Conservation (phyloP, 176 grass and related monocot genomes). For the Elaeis guineensis region DNA sequence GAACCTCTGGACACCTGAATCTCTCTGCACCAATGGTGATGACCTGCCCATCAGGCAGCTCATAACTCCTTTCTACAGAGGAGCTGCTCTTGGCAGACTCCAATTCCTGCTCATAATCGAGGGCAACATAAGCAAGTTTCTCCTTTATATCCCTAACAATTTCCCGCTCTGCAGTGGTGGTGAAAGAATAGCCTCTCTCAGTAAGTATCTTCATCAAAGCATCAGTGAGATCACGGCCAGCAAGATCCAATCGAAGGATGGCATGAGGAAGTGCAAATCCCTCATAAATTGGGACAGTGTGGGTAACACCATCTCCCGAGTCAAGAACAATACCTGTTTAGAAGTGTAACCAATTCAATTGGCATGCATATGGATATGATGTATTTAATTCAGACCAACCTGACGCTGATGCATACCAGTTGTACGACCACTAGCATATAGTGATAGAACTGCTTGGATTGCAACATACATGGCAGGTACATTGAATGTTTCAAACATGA, state of each 20-base stretch:
- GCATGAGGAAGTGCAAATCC: constrained; percentile 73
- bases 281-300: constrained; percentile 87
- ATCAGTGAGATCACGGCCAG: constrained; percentile 78
- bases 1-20: constrained; percentile 83
- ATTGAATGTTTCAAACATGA: constrained; percentile 89
- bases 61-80: constrained; percentile 67
- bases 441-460: constrained; percentile 83
- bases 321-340: constrained; percentile 72
- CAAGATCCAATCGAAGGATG: constrained; percentile 71
- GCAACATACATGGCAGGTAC: constrained; percentile 73
- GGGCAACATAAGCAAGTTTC: constrained; percentile 73
- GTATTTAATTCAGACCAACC: not conserved
- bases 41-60: constrained; percentile 78
- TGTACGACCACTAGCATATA: constrained; percentile 73
- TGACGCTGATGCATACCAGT: constrained; percentile 34
- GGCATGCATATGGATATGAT: not conserved
- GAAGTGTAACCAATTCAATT: too few species aligned
- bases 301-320: constrained; percentile 81
- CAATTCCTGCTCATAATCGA: constrained; percentile 73
- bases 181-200: constrained; percentile 84
- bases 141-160: constrained; percentile 92
- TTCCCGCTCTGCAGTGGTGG: constrained; percentile 76
- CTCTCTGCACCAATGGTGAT: constrained; percentile 75
- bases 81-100: constrained; percentile 71
- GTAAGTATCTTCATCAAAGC: constrained; percentile 83